Conservation (phyloP, 768 basidiomycete genomes). For the Fibroporia radiculosa region DNA sequence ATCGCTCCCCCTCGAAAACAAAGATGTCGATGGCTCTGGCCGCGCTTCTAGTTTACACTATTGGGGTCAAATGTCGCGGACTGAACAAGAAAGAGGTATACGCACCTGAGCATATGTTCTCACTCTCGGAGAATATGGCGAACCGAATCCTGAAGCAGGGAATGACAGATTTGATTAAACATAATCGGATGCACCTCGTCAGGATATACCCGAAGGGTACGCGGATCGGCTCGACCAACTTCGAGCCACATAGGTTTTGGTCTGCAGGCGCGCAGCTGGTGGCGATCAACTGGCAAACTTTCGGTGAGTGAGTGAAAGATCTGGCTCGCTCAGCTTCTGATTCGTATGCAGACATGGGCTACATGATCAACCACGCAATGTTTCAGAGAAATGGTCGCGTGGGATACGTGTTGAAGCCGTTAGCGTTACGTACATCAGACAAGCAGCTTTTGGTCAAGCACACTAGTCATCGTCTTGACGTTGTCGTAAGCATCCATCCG, state of each 20-base stretch:
- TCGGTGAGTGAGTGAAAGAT: constrained; percentile 45
- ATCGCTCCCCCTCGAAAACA: constrained; percentile 29
- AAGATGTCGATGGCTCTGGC: constrained; percentile 74
- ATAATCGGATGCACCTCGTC: constrained; percentile 76
- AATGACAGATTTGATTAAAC: constrained; percentile 72
- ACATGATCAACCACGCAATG: constrained; percentile 92
- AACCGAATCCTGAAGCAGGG: constrained; percentile 67
- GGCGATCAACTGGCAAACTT: constrained; percentile 97
- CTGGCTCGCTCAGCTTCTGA: not conserved
- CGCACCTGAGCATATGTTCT: constrained; percentile 85
- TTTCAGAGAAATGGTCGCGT: constrained; percentile 84
- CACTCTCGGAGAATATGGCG: constrained; percentile 78
- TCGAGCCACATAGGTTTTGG: constrained; percentile 86
- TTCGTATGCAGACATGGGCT: constrained; percentile 61
- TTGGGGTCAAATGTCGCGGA: constrained; percentile 91
- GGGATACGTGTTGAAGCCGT: constrained; percentile 89
- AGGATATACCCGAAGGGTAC: constrained; percentile 83
- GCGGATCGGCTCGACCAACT: constrained; percentile 79
- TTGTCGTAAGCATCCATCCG: constrained; percentile 39
- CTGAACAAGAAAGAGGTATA: constrained; percentile 84
- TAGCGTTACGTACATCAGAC: constrained; percentile 56
- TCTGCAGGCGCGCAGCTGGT: constrained; percentile 82
- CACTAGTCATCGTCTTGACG: constrained; percentile 53
- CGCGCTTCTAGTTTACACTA: constrained; percentile 82
- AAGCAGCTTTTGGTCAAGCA: constrained; percentile 47